These are phyloP conservation scores for Mucor lusitanicus DNA, from an alignment of 371 early-diverging fungal species.

Conservation along the genomic window DNA sequence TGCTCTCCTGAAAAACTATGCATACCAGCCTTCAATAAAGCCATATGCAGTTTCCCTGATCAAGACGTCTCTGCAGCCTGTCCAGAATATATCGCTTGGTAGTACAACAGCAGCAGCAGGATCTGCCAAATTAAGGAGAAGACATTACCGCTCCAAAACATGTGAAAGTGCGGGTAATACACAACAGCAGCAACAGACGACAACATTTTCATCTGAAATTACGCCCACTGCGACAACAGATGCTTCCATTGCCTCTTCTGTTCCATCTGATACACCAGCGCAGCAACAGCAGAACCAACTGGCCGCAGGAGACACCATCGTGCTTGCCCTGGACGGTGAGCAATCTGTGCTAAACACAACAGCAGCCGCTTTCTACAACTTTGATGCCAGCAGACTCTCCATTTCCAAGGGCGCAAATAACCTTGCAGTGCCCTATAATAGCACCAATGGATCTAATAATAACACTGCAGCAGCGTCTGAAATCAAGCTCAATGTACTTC, in stretches of 20 bases:
- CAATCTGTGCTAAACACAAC: background rate
- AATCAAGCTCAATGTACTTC: background rate
- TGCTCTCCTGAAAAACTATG: conserved; percentile 1
- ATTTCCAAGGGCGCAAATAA: background rate
- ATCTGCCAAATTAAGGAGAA: background rate
- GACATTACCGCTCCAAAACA: background rate
- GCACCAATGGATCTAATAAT: background rate
- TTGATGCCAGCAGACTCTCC: background rate
- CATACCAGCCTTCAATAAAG: conserved; percentile 4
- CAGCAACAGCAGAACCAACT: background rate
- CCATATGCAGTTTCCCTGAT: background rate
- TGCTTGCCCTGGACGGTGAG: background rate
- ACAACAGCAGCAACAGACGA: background rate
- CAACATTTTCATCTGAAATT: background rate
- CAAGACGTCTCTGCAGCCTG: conserved; percentile 4
- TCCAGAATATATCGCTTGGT: conserved; percentile 4
- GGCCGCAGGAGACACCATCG: background rate
- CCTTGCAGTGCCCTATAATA: background rate
- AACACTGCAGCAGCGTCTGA: background rate
- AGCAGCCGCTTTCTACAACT: background rate
- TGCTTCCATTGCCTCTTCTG: background rate
- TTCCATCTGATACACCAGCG: background rate
- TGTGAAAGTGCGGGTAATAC: background rate
- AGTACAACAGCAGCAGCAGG: background rate
- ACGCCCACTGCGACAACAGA: background rate